Percentiles rank a stretch among this genome's conserved stretches.
These are phyloP conservation scores for Barnettozyma sp. DNA, from an alignment of 805 yeast genomes.

Conservation along the genomic window DNA sequence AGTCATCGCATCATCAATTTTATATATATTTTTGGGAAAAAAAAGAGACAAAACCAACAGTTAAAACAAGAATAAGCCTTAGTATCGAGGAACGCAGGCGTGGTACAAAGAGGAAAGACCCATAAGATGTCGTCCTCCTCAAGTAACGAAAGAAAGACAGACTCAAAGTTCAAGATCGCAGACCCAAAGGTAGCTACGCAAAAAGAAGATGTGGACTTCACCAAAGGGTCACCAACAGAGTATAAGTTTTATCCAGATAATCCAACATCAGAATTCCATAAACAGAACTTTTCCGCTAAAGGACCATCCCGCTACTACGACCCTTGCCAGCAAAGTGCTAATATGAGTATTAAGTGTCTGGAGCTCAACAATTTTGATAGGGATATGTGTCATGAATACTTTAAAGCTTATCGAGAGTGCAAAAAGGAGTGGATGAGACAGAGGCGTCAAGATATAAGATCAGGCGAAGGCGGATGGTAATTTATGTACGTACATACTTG, in stretches of 20 bases:
- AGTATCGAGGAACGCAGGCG: background rate
- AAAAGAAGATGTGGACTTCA: conserved; percentile 44
- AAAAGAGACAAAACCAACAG: background rate
- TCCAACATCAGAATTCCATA: conserved; percentile 68
- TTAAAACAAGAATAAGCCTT: background rate
- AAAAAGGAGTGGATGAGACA: conserved; percentile 61
- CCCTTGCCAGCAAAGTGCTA: conserved; percentile 86
- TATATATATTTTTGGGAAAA: background rate
- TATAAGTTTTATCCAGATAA: conserved; percentile 80
- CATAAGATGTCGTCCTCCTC: conserved; percentile 8
- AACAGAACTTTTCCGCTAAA: conserved; percentile 61
- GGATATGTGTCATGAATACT: conserved; percentile 68
- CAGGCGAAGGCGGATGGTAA: conserved; percentile 24
- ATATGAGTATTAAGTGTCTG: conserved; percentile 80
- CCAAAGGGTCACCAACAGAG: conserved; percentile 45
- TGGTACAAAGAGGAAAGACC: too few relatives aligned
- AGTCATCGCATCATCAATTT: background rate
- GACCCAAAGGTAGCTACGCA: conserved; percentile 28
- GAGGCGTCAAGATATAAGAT: conserved; percentile 30
- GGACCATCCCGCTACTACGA: conserved; percentile 82
- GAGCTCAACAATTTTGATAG: conserved; percentile 69
- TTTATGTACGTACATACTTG: background rate
- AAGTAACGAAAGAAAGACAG: conserved; percentile 13
- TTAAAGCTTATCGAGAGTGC: conserved; percentile 91
- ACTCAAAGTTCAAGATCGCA: conserved; percentile 16